Conservation (phyloP, 257 asterid genomes). For the Solanum corneliomulleri region DNA sequence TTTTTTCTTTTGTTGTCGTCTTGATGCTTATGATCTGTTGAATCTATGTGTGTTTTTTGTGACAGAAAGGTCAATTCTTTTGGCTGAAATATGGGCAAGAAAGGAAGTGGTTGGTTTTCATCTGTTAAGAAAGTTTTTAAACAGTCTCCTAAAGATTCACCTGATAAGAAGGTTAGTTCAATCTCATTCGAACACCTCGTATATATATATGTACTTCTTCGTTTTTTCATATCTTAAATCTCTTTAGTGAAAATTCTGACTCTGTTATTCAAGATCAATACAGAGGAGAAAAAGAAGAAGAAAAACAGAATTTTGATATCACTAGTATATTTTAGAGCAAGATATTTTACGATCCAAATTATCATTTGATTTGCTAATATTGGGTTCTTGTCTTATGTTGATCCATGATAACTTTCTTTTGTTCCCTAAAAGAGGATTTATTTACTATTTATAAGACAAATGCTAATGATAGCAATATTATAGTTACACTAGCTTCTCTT, state of each 20-base stretch:
- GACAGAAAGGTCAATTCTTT: neutral
- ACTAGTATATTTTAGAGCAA: neutral
- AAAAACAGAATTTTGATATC: neutral
- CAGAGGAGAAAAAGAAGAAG: neutral
- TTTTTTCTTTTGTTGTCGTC: neutral
- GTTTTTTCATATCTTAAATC: neutral
- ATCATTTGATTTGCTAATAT: neutral
- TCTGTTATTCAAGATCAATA: neutral
- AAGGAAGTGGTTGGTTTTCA: conserved; percentile 77
- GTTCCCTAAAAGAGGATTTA: neutral
- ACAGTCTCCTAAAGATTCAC: conserved; percentile 44
- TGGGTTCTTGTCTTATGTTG: neutral
- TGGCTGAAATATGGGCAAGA: conserved; percentile 56
- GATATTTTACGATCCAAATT: neutral
- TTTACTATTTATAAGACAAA: neutral
- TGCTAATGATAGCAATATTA: neutral
- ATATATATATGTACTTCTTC: neutral
- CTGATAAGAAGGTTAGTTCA: conserved; percentile 55
- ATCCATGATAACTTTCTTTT: neutral
- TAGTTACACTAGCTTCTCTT: neutral
- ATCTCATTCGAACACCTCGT: neutral
- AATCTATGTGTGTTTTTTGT: neutral
- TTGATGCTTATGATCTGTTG: neutral
- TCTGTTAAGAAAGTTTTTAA: conserved; percentile 77
- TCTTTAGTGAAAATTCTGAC: neutral